Evolutionary conservation across 805 yeast genomes (phyloP).

Genomic region (Cyberlindnera americana): DNA sequence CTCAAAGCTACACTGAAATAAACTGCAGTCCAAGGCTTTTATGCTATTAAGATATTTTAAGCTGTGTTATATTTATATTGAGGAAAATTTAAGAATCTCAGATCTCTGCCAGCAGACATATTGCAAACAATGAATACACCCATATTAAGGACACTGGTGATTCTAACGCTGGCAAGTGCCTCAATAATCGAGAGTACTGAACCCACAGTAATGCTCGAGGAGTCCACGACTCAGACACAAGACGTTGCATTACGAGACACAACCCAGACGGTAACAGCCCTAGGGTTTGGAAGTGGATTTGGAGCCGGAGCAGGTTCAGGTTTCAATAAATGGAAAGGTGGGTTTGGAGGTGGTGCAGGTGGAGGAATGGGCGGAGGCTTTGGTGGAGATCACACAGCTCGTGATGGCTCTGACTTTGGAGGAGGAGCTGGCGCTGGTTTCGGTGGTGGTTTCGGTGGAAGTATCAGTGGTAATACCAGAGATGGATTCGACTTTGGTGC

Average conservation of each 20-base stretch:
- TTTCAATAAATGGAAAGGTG: background rate
- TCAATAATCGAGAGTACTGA: too few relatives aligned
- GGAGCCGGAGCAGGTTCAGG: background rate
- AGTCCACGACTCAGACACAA: too few relatives aligned
- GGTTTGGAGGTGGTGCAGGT: background rate
- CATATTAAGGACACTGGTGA: background rate
- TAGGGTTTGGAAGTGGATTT: background rate
- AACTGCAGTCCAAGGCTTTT: too few relatives aligned
- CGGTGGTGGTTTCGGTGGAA: background rate
- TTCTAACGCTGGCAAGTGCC: too few relatives aligned
- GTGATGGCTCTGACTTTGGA: background rate
- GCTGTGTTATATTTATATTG: too few relatives aligned
- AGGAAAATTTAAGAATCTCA: too few relatives aligned
- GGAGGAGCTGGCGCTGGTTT: constrained; percentile 1
- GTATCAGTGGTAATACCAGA: background rate
- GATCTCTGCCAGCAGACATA: too few relatives aligned
- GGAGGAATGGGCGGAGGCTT: constrained; percentile 1
- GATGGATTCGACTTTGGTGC: background rate
- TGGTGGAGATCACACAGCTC: background rate
- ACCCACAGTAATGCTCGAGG: too few relatives aligned
- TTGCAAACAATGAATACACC: background rate
- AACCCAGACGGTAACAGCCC: background rate
- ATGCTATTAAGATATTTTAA: too few relatives aligned
- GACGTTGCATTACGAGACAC: too few relatives aligned
- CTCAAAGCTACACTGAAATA: too few relatives aligned